phyloP scores from a whole-genome alignment of 176 grass and related monocot species.

The Eragrostis nindensis region DNA sequence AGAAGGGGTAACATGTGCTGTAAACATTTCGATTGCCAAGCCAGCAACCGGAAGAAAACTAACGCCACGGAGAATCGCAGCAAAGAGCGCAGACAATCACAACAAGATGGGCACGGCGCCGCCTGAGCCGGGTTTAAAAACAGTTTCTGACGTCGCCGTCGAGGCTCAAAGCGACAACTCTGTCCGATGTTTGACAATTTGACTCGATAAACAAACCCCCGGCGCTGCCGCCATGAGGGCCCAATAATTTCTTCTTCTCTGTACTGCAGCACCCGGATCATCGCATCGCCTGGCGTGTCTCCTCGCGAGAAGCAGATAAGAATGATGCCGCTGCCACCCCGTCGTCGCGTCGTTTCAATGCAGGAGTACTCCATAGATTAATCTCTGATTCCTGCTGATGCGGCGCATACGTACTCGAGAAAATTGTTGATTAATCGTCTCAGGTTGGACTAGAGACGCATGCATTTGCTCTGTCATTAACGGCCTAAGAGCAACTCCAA shows the following conservation, averaged over 20 bases:
- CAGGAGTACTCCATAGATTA: neutral
- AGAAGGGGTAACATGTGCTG: neutral
- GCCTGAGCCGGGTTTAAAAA: neutral
- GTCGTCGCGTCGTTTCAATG: neutral
- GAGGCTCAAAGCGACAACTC: neutral
- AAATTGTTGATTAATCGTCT: neutral
- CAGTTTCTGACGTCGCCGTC: neutral
- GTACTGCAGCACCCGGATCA: neutral
- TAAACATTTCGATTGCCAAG: neutral
- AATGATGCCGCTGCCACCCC: constrained; percentile 37
- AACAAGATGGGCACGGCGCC: neutral
- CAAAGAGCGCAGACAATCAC: neutral
- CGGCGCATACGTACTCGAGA: neutral
- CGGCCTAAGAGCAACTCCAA: too few relatives aligned
- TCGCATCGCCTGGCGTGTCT: constrained; percentile 9
- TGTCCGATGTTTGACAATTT: constrained; percentile 24
- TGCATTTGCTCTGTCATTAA: constrained; percentile 31
- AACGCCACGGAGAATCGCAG: neutral
- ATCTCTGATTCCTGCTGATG: neutral
- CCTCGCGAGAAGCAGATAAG: constrained; percentile 36
- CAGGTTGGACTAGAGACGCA: neutral
- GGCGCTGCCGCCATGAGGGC: neutral
- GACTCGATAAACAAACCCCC: neutral
- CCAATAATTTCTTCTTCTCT: constrained; percentile 16
- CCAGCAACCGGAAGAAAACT: neutral